Conservation (phyloP, 371 early-diverging fungal species). For the Rhizopus sp. region DNA sequence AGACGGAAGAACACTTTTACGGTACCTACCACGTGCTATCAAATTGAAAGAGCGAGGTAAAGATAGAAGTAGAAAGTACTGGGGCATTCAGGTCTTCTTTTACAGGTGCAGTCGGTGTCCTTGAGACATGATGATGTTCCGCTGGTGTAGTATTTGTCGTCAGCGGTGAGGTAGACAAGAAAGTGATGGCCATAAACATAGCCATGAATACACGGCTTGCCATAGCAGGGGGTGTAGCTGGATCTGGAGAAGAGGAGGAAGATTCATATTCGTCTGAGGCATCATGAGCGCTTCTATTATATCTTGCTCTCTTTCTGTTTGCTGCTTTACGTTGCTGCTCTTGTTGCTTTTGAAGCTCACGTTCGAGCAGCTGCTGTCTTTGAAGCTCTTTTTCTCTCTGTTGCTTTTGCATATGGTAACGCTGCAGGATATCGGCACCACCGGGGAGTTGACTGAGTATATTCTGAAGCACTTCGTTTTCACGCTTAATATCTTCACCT, state of each 20-base stretch:
- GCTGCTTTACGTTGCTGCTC: conserved; percentile 33
- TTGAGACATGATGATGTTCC: conserved; percentile 42
- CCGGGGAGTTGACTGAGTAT: conserved; percentile 59
- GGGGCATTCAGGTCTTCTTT: background rate
- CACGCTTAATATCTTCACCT: conserved; percentile 57
- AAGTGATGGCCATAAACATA: conserved; percentile 41
- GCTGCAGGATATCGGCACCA: conserved; percentile 46
- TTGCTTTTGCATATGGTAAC: conserved; percentile 37
- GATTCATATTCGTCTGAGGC: conserved; percentile 33
- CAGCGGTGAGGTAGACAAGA: conserved; percentile 51
- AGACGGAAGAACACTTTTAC: background rate
- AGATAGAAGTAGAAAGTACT: conserved; percentile 5
- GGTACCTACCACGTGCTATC: conserved; percentile 29
- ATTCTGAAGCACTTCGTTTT: conserved; percentile 52
- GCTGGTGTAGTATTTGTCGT: conserved; percentile 34
- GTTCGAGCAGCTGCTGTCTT: conserved; percentile 29
- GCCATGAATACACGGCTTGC: conserved; percentile 48
- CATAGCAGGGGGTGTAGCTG: conserved; percentile 34
- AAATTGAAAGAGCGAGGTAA: conserved; percentile 16
- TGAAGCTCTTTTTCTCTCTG: conserved; percentile 39
- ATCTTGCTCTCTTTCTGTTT: conserved; percentile 26
- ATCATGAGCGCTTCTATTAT: background rate
- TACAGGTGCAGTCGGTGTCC: conserved; percentile 20
- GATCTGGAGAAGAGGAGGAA: conserved; percentile 29
- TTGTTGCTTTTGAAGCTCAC: conserved; percentile 32